phyloP scores from a whole-genome alignment of 495 filamentous ascomycete species.

The Penicillium steckii region DNA sequence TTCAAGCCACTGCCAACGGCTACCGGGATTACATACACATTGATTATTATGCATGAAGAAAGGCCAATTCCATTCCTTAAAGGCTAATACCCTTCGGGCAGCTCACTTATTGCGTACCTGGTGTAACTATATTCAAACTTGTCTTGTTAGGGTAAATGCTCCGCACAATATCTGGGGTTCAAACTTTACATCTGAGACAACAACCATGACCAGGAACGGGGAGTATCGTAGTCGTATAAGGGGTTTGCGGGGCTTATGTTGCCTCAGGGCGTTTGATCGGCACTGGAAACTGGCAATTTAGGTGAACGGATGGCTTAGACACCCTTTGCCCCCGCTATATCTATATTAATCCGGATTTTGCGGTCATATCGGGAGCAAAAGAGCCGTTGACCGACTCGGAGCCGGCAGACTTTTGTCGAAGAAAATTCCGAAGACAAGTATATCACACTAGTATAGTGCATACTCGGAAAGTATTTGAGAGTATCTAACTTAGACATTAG shows the following conservation, averaged over 20 bases:
- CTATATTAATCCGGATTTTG: constrained; percentile 13
- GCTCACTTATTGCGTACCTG: too few species aligned
- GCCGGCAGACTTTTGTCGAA: neutral
- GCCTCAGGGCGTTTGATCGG: constrained; percentile 2
- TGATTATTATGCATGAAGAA: neutral
- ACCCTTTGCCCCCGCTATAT: neutral
- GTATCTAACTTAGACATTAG: too few species aligned
- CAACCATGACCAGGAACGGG: neutral
- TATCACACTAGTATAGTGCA: too few species aligned
- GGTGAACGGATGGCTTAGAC: constrained; percentile 1
- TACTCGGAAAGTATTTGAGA: too few species aligned
- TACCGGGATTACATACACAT: neutral
- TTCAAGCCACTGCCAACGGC: neutral
- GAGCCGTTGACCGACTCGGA: neutral
- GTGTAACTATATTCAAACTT: neutral
- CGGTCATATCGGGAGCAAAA: constrained; percentile 8
- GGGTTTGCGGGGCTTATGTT: neutral
- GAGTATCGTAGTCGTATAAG: neutral
- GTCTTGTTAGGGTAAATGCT: neutral
- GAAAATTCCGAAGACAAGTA: neutral
- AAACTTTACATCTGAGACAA: neutral
- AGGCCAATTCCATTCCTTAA: neutral
- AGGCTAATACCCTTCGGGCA: neutral
- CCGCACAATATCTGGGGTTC: neutral
- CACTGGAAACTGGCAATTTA: neutral